Evolutionary conservation across 768 basidiomycete genomes (phyloP).

Genomic region (Tulasnella calospora): DNA sequence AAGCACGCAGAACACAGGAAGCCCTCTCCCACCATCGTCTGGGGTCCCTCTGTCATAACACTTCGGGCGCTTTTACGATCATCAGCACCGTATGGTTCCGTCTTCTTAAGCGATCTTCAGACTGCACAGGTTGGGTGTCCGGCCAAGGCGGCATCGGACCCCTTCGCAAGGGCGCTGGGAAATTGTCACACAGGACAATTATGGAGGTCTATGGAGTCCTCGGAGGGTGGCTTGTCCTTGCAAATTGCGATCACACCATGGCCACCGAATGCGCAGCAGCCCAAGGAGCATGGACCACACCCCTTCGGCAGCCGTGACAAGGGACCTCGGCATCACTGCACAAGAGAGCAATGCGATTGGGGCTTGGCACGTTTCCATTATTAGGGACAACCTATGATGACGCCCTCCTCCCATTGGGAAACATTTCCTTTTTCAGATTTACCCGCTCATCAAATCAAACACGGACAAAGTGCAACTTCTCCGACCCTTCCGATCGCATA

Average conservation of each 20-base stretch:
- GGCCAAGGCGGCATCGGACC: neutral
- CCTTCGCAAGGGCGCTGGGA: neutral
- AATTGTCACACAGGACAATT: neutral
- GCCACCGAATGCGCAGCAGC: neutral
- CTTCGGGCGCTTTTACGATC: neutral
- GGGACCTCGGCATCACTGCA: neutral
- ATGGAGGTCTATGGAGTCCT: neutral
- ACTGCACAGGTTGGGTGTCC: neutral
- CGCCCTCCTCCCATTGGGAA: neutral
- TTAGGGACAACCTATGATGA: neutral
- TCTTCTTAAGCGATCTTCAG: neutral
- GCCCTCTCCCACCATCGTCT: neutral
- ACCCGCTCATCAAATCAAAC: neutral
- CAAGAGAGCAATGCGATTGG: neutral
- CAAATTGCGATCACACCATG: neutral
- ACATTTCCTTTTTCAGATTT: neutral
- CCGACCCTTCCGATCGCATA: too few relatives aligned
- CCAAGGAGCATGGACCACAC: neutral
- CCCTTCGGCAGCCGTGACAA: neutral
- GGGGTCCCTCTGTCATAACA: neutral
- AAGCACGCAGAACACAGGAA: too few relatives aligned
- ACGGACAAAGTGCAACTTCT: neutral
- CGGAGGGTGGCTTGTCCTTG: neutral
- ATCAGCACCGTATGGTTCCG: neutral
- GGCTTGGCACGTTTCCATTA: neutral